phyloP scores from a whole-genome alignment of 768 basidiomycete genomes.

The Cytidiella melzeri region DNA sequence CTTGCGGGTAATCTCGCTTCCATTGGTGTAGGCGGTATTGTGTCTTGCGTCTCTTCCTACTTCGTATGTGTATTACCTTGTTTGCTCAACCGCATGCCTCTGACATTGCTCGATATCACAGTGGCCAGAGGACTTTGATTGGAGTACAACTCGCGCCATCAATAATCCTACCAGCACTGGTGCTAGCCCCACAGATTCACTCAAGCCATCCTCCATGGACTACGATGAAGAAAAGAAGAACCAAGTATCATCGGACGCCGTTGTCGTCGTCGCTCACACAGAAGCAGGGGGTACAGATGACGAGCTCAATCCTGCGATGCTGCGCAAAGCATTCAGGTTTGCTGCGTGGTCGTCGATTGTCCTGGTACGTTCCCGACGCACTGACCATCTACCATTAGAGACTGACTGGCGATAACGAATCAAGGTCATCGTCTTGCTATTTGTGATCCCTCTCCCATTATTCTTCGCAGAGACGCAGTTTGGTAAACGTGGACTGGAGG shows the following conservation, averaged over 20 bases:
- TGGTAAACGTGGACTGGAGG: slow-evolving; percentile 54
- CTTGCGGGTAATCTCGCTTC: slow-evolving; percentile 86
- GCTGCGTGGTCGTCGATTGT: slow-evolving; percentile 68
- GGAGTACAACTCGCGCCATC: slow-evolving; percentile 71
- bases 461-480: slow-evolving; percentile 80
- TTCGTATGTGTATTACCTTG: slow-evolving; percentile 45
- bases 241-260: slow-evolving; percentile 30
- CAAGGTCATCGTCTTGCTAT: slow-evolving; percentile 58
- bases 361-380: slow-evolving; percentile 41
- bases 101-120: slow-evolving; percentile 18
- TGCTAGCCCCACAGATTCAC: slow-evolving; percentile 14
- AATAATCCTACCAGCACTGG: slow-evolving; percentile 35
- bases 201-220: slow-evolving; percentile 7
- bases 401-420: slow-evolving; percentile 1
- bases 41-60: slow-evolving; percentile 58
- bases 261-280: slow-evolving; percentile 19
- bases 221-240: slow-evolving; percentile 26
- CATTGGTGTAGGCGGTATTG: slow-evolving; percentile 73
- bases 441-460: slow-evolving; percentile 78
- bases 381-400: neutral
- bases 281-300: slow-evolving; percentile 39
- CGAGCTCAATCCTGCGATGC: slow-evolving; percentile 57
- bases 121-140: slow-evolving; percentile 84
- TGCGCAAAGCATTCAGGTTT: slow-evolving; percentile 75
- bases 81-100: neutral